A percentile compares a stretch with the other conserved stretches of the same genome.
phyloP scores from a whole-genome alignment of 257 asterid genomes.

The Przewalskia tangutica region DNA sequence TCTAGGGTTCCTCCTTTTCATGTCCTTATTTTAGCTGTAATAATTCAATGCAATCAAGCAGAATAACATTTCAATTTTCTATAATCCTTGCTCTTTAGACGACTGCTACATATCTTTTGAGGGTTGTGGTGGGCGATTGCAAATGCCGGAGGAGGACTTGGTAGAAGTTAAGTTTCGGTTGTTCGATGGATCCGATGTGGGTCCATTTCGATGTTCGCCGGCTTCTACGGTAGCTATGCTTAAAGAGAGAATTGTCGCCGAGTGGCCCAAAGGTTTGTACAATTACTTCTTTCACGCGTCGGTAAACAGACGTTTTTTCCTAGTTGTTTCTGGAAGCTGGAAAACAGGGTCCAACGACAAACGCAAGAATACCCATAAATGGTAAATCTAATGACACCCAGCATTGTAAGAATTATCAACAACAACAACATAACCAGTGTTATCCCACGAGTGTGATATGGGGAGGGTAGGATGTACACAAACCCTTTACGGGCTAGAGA shows the following conservation, averaged over 20 bases:
- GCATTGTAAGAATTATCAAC: not conserved
- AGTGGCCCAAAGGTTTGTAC: slow-evolving; percentile 33
- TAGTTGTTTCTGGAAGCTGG: not conserved
- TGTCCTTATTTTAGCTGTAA: not conserved
- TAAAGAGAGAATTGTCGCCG: slow-evolving; percentile 61
- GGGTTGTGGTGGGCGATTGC: slow-evolving; percentile 1
- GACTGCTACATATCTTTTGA: not conserved
- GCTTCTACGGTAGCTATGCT: slow-evolving; percentile 76
- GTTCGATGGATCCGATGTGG: slow-evolving; percentile 91
- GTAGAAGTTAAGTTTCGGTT: slow-evolving; percentile 81
- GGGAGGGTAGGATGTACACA: too few relatives aligned
- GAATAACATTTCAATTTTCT: not conserved
- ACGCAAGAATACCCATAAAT: not conserved
- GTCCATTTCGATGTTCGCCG: slow-evolving; percentile 78
- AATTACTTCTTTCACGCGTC: not conserved
- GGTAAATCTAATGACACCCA: not conserved
- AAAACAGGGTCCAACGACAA: not conserved
- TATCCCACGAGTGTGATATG: too few relatives aligned
- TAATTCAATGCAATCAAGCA: not conserved
- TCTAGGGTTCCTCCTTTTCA: not conserved
- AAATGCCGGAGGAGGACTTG: slow-evolving; percentile 41
- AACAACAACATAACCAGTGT: too few relatives aligned
- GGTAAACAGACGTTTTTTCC: not conserved
- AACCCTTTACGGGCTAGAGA: too few relatives aligned
- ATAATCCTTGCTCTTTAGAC: not conserved